Evolutionary conservation across 2,329 filamentous ascomycete genomes (phyloP).

Genomic region (Leptographium lundbergii): DNA sequence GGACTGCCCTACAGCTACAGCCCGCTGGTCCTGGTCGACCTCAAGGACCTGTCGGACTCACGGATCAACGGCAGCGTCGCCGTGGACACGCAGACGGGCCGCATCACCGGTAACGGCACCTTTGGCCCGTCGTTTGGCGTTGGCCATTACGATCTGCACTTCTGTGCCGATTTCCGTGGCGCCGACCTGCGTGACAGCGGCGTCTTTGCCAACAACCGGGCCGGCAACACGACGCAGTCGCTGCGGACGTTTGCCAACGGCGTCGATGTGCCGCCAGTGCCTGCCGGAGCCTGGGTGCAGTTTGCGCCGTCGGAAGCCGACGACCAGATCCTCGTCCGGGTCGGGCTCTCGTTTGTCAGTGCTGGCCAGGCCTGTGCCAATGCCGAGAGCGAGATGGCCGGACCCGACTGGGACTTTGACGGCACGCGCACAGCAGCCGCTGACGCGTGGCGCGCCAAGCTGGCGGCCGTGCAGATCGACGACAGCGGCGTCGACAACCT

Average conservation of each 20-base stretch:
- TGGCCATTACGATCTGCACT: slow-evolving; percentile 43
- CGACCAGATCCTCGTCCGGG: slow-evolving; percentile 41
- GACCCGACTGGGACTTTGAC: slow-evolving; percentile 38
- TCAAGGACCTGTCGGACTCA: slow-evolving; percentile 45
- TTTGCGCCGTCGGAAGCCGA: slow-evolving; percentile 30
- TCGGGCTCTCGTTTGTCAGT: slow-evolving; percentile 53
- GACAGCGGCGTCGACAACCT: slow-evolving; percentile 36
- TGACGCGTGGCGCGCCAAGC: slow-evolving; percentile 43
- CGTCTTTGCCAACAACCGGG: slow-evolving; percentile 27
- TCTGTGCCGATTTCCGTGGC: slow-evolving; percentile 46
- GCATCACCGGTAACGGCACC: slow-evolving; percentile 42
- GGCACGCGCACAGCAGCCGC: slow-evolving; percentile 33
- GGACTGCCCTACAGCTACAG: slow-evolving; percentile 4
- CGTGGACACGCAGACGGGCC: slow-evolving; percentile 35
- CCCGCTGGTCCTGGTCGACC: slow-evolving; percentile 45
- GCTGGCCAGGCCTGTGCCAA: slow-evolving; percentile 47
- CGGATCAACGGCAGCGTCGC: slow-evolving; percentile 33
- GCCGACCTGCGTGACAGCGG: slow-evolving; percentile 24
- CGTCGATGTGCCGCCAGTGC: slow-evolving; percentile 23
- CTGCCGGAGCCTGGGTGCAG: slow-evolving; percentile 40
- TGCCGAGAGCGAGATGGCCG: slow-evolving; percentile 48
- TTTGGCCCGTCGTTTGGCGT: slow-evolving; percentile 50
- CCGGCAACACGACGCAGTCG: slow-evolving; percentile 23
- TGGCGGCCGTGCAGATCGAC: slow-evolving; percentile 39
- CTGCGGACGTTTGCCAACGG: slow-evolving; percentile 12